Evolutionary conservation across 371 early-diverging fungal genomes (phyloP).

Genomic region (Chytridium lagenaria): DNA sequence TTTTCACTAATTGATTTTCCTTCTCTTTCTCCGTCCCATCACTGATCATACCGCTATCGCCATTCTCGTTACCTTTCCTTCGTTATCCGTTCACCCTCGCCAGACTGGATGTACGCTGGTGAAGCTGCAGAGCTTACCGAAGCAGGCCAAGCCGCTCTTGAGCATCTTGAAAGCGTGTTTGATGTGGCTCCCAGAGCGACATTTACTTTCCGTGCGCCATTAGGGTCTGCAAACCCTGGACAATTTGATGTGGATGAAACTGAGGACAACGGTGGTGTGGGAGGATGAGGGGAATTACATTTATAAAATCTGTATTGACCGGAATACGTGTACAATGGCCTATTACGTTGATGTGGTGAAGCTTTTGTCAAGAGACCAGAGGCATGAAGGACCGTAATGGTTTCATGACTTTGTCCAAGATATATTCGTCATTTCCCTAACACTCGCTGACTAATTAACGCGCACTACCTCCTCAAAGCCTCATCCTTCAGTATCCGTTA

Average conservation of each 20-base stretch:
- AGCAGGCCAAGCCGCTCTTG: conserved; percentile 45
- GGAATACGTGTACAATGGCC: too few species aligned
- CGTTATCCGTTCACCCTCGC: not conserved
- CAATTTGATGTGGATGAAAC: conserved; percentile 41
- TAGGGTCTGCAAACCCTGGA: conserved; percentile 11
- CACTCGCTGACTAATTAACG: too few species aligned
- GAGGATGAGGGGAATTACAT: not conserved
- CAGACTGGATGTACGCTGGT: conserved; percentile 28
- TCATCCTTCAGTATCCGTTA: too few species aligned
- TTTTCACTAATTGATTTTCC: too few species aligned
- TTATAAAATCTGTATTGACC: not conserved
- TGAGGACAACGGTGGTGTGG: conserved; percentile 17
- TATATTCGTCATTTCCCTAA: too few species aligned
- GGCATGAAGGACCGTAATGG: too few species aligned
- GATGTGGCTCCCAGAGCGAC: conserved; percentile 26
- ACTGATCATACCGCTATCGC: conserved; percentile 25
- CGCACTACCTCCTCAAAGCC: too few species aligned
- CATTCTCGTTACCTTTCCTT: conserved; percentile 16
- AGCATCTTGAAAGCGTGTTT: conserved; percentile 47
- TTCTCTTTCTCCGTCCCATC: not conserved
- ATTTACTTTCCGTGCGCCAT: conserved; percentile 1
- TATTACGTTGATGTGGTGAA: too few species aligned
- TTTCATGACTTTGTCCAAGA: too few species aligned
- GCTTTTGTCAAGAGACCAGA: too few species aligned
- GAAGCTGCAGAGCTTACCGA: conserved; percentile 28